Percentiles rank a stretch among this genome's conserved stretches.
phyloP scores from a whole-genome alignment of 192 early-diverging fungal species.

The Backusella luteola region DNA sequence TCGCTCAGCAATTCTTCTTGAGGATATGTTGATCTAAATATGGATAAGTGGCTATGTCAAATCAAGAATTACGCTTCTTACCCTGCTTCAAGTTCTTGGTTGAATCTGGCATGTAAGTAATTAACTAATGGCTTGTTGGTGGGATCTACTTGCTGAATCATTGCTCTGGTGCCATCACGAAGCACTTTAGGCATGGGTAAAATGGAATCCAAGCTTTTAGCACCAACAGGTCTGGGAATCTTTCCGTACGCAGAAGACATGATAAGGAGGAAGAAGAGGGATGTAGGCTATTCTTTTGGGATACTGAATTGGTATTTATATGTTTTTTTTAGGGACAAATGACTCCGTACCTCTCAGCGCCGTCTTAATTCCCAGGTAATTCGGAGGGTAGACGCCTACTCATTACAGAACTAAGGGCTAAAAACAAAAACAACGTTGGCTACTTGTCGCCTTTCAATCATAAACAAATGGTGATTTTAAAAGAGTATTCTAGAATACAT shows the following conservation, averaged over 20 bases:
- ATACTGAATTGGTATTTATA: not conserved
- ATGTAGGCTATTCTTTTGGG: not conserved
- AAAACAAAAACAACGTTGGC: not conserved
- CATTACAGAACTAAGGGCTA: not conserved
- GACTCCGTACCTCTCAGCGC: not conserved
- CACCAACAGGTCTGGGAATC: slow-evolving; percentile 25
- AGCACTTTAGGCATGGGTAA: slow-evolving; percentile 25
- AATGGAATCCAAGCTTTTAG: not conserved
- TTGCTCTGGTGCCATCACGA: slow-evolving; percentile 8
- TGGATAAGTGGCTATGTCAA: not conserved
- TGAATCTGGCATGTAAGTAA: slow-evolving; percentile 55
- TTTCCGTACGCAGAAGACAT: slow-evolving; percentile 49
- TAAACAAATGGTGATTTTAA: not conserved
- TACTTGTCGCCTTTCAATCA: not conserved
- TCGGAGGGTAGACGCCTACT: not conserved
- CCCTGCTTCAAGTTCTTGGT: slow-evolving; percentile 61
- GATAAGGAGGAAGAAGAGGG: not conserved
- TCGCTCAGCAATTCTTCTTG: slow-evolving; percentile 49
- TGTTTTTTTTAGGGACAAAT: not conserved
- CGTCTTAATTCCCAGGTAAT: not conserved
- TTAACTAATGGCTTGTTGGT: slow-evolving; percentile 29
- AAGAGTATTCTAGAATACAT: not conserved
- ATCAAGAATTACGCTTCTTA: not conserved
- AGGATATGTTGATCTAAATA: slow-evolving; percentile 62
- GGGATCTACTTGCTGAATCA: slow-evolving; percentile 23